phyloP scores from a whole-genome alignment of 1,284 basidiomycete species.

The Ceratobasidium sp. region DNA sequence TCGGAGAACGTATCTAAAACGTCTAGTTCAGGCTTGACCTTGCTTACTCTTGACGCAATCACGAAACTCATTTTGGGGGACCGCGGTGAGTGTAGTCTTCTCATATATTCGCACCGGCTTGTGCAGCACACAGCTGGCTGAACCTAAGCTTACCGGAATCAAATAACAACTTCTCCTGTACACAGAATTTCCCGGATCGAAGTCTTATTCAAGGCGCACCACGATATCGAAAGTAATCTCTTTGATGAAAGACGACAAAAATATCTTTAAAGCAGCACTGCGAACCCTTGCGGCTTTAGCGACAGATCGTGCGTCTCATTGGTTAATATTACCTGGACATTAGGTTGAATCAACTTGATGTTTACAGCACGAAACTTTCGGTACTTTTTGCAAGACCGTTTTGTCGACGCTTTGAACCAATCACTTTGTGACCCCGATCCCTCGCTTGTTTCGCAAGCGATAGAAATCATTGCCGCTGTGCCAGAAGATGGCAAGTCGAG shows the following conservation, averaged over 20 bases:
- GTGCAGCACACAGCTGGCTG: neutral
- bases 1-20: too few relatives aligned
- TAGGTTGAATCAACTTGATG: neutral
- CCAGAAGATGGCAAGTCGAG: neutral
- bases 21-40: too few relatives aligned
- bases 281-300: neutral
- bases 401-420: neutral
- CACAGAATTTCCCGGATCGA: neutral
- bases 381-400: neutral
- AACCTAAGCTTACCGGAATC: too few relatives aligned
- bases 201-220: neutral
- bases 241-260: neutral
- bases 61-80: neutral
- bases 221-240: neutral
- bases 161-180: too few relatives aligned
- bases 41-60: neutral
- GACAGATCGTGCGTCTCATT: neutral
- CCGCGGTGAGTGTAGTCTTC: too few relatives aligned
- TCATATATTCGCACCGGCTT: too few relatives aligned
- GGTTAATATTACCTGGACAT: too few relatives aligned
- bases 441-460: neutral
- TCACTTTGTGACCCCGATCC: neutral
- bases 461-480: neutral
- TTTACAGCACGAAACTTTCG: neutral
- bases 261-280: neutral